phyloP scores from a whole-genome alignment of 1,139 yeast species.

The Hyphopichia burtonii region DNA sequence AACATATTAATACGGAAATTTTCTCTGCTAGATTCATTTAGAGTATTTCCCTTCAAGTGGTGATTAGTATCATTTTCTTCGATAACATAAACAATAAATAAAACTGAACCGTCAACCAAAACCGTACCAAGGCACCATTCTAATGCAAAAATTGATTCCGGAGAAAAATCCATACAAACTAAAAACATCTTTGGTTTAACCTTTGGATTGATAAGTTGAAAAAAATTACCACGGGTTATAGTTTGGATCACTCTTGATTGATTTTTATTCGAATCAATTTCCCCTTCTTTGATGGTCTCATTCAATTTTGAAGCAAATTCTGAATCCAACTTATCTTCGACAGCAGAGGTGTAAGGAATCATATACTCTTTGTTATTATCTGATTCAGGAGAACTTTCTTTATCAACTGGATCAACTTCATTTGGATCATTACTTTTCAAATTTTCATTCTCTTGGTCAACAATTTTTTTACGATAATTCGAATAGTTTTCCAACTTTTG shows the following conservation, averaged over 20 bases:
- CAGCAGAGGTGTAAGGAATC: slow-evolving; percentile 71
- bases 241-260: slow-evolving; percentile 65
- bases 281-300: slow-evolving; percentile 59
- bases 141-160: slow-evolving; percentile 81
- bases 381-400: slow-evolving; percentile 11
- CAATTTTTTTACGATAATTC: slow-evolving; percentile 49
- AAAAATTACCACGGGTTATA: slow-evolving; percentile 68
- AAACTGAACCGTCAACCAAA: slow-evolving; percentile 77
- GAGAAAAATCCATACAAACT: slow-evolving; percentile 78
- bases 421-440: slow-evolving; percentile 1
- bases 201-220: slow-evolving; percentile 51
- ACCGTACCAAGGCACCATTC: slow-evolving; percentile 92
- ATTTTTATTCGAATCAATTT: slow-evolving; percentile 54
- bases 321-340: slow-evolving; percentile 66
- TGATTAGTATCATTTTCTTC: slow-evolving; percentile 62
- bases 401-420: slow-evolving; percentile 8
- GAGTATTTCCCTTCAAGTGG: slow-evolving; percentile 40
- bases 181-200: slow-evolving; percentile 67
- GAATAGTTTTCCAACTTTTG: slow-evolving; percentile 47
- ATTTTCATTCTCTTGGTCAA: slow-evolving; percentile 46
- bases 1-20: slow-evolving; percentile 56
- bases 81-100: slow-evolving; percentile 75
- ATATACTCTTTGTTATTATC: slow-evolving; percentile 27
- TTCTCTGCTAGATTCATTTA: slow-evolving; percentile 46
- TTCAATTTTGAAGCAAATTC: slow-evolving; percentile 62